phyloP scores from a whole-genome alignment of 2,329 filamentous ascomycete species.

The Exophiala viscosa region DNA sequence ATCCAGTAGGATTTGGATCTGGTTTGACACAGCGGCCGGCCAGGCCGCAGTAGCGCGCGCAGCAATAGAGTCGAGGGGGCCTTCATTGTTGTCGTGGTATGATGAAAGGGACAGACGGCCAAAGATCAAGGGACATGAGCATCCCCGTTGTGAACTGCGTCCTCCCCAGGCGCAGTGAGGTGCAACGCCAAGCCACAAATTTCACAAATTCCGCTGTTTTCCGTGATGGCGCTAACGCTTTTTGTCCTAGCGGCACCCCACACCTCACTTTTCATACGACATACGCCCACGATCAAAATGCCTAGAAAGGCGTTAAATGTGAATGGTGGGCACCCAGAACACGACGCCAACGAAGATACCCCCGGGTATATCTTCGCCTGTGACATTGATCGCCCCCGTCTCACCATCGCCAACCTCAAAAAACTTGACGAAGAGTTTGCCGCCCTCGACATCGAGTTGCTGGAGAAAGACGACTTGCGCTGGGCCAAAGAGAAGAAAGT shows the following conservation, averaged over 20 bases:
- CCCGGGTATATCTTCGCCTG: conserved; percentile 11
- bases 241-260: neutral
- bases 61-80: conserved; percentile 23
- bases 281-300: neutral
- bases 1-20: conserved; percentile 26
- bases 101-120: neutral
- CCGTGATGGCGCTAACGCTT: neutral
- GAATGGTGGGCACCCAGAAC: conserved; percentile 6
- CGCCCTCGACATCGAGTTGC: neutral
- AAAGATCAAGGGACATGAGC: too few species aligned
- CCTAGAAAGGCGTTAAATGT: conserved; percentile 1
- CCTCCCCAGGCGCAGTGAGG: too few species aligned
- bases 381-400: conserved; percentile 1
- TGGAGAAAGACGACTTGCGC: neutral
- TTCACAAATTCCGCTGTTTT: neutral
- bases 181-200: too few species aligned
- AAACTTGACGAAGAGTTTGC: neutral
- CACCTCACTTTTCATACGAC: neutral
- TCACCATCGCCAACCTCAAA: conserved; percentile 1
- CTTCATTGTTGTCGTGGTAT: conserved; percentile 12
- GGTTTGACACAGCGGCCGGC: conserved; percentile 21
- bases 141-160: too few species aligned
- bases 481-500: neutral
- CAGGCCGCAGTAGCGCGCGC: conserved; percentile 16
- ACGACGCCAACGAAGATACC: conserved; percentile 2